These are phyloP conservation scores for Primulina huaijiensis DNA, from an alignment of 257 asterid species.

Conservation along the genomic window DNA sequence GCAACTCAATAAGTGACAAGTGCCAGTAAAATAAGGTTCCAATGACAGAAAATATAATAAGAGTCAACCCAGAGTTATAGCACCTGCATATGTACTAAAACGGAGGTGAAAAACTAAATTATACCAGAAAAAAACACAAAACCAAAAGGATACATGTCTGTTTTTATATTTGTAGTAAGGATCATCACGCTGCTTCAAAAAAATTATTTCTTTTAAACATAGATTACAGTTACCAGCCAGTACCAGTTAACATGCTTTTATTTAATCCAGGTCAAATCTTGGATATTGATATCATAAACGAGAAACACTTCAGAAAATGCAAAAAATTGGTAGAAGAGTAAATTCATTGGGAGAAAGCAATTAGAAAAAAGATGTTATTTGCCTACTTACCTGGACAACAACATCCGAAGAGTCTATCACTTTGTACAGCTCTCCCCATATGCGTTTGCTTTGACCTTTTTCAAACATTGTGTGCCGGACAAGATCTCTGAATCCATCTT, in stretches of 20 bases:
- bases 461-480: constrained; percentile 92
- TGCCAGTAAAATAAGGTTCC: constrained; percentile 3
- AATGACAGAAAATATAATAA: not conserved
- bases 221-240: not conserved
- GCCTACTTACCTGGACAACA: constrained; percentile 68
- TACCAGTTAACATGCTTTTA: not conserved
- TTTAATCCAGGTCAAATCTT: constrained; percentile 1
- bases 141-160: not conserved
- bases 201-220: not conserved
- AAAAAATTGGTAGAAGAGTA: not conserved
- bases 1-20: constrained; percentile 7
- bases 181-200: not conserved
- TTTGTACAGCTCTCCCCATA: constrained; percentile 99
- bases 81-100: not conserved
- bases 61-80: not conserved
- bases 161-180: no score
- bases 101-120: not conserved
- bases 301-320: not conserved
- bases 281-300: not conserved
- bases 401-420: constrained; percentile 98
- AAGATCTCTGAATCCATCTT: constrained; percentile 83
- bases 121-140: not conserved
- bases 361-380: not conserved
- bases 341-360: not conserved
- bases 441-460: constrained; percentile 97